Base-by-base conservation (phyloP, 2,329 filamentous ascomycete species). In the Talaromyces sp. region DNA sequence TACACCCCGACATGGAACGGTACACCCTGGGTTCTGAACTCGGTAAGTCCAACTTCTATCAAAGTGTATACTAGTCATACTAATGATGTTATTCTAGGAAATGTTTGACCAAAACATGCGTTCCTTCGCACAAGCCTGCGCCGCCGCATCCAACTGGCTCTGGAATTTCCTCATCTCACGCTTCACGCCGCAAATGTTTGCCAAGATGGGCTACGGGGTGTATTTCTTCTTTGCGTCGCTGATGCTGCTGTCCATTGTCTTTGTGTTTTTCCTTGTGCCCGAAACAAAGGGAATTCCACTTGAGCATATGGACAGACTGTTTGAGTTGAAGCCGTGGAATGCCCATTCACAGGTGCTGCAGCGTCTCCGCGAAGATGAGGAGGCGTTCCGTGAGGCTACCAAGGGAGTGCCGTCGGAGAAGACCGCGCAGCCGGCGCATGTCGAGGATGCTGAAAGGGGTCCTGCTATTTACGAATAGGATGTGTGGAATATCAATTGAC, bases 1-100 rank as follows among this genome's bases (percentile, higher is more conserved):
- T 92, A 91, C 75, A 89, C 86, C 0, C 87, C 84, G 0, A 83
- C 83, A 0, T 90, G 87, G 87, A 89, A 89, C 69, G 87, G 87
- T 1, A 89, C 86, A 0, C 88, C 88, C 0, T 92, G 89, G 89
- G 87, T 92, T 24, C 76, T 89, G 68, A 90, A 90, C 77, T 81
- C 81, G 11, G 54, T 56, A 29, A 38, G 54, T 35, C 17, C 27
- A 14, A 3, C 2, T 8, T 19, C 11, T 21, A 1, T 11, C 12
- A 6, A 29, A 6, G 10, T 50, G 24, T 5, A 50, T 32, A 5
- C 10, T 4, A 8, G 7, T 17, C 26, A 17, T 27, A 31, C 21
- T 27, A 52, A 27, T 52, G 14, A 38, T 19, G 2, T 24, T 24
- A 14, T 14, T 24, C 12, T 8, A 56, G 41, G 88, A 90, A 70